Percentiles rank a stretch among this genome's conserved stretches.
Conservation (phyloP, 1,139 yeast species). For the Hemisphaericaspora xylanilytica region DNA sequence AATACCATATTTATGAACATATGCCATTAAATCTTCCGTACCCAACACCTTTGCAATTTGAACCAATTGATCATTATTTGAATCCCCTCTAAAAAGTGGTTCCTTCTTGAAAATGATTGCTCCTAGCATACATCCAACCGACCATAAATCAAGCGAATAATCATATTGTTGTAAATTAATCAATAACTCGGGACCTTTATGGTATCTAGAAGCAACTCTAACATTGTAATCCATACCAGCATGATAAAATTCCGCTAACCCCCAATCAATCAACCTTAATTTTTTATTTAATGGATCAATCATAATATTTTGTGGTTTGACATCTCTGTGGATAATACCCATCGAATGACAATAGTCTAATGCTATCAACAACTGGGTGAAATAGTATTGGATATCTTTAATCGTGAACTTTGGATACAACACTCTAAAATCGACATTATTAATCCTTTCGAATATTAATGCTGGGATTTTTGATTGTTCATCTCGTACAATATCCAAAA, state of each 20-base stretch:
- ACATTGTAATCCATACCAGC: slow-evolving; percentile 78
- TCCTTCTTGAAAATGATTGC: slow-evolving; percentile 74
- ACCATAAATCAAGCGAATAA: slow-evolving; percentile 78
- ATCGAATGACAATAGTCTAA: slow-evolving; percentile 75
- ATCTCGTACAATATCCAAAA: slow-evolving; percentile 75
- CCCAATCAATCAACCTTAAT: slow-evolving; percentile 78
- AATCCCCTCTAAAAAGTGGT: slow-evolving; percentile 76
- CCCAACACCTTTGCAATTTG: slow-evolving; percentile 78
- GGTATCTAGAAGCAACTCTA: slow-evolving; percentile 76
- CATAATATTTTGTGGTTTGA: slow-evolving; percentile 83
- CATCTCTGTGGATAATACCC: slow-evolving; percentile 85
- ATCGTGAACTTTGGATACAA: slow-evolving; percentile 66
- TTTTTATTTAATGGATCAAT: slow-evolving; percentile 65
- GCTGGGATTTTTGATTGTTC: slow-evolving; percentile 73
- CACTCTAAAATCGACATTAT: slow-evolving; percentile 69
- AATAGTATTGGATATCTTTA: slow-evolving; percentile 65
- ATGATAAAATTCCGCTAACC: slow-evolving; percentile 79
- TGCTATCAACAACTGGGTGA: slow-evolving; percentile 67
- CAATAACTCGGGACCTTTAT: slow-evolving; percentile 76
- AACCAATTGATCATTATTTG: slow-evolving; percentile 76
- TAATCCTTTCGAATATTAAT: slow-evolving; percentile 66
- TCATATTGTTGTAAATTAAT: slow-evolving; percentile 75
- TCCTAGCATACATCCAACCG: slow-evolving; percentile 78
- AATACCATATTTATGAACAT: slow-evolving; percentile 60
- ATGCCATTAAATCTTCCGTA: slow-evolving; percentile 61